Evolutionary conservation across 73 alveolate genomes (phyloP).

Genomic region (Paramecium biaurelia): DNA sequence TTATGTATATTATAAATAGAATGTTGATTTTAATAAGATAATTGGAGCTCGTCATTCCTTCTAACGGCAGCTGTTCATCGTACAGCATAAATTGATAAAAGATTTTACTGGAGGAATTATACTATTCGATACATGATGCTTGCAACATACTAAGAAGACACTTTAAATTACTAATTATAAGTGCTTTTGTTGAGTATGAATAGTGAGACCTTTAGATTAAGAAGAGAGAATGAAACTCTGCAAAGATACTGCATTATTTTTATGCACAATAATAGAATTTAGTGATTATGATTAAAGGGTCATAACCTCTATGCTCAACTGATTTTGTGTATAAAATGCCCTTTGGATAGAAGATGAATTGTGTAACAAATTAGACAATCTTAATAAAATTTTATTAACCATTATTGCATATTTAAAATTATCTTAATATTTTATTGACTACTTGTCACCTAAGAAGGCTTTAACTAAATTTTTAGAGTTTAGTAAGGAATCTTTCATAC

Average conservation of each 20-base stretch:
- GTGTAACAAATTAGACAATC: not conserved
- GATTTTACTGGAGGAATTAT: not conserved
- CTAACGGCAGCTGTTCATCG: not conserved
- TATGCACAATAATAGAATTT: not conserved
- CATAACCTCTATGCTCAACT: not conserved
- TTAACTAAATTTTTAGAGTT: not conserved
- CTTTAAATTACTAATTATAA: not conserved
- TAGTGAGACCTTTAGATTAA: not conserved
- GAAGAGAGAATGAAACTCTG: not conserved
- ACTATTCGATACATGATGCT: not conserved
- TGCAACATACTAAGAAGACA: not conserved
- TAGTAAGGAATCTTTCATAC: not conserved
- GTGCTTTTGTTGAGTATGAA: not conserved
- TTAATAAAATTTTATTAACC: not conserved
- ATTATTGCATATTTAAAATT: not conserved
- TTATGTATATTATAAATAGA: not conserved
- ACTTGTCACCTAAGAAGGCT: not conserved
- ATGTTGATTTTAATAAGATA: not conserved
- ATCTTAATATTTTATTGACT: not conserved
- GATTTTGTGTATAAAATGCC: not conserved
- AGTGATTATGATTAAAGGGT: not conserved
- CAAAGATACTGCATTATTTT: not conserved
- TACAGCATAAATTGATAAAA: not conserved
- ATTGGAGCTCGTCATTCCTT: slow-evolving; percentile 13
- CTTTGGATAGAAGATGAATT: not conserved